phyloP scores from a whole-genome alignment of 2,329 filamentous ascomycete species.

The Trichophyton mentagrophytes region DNA sequence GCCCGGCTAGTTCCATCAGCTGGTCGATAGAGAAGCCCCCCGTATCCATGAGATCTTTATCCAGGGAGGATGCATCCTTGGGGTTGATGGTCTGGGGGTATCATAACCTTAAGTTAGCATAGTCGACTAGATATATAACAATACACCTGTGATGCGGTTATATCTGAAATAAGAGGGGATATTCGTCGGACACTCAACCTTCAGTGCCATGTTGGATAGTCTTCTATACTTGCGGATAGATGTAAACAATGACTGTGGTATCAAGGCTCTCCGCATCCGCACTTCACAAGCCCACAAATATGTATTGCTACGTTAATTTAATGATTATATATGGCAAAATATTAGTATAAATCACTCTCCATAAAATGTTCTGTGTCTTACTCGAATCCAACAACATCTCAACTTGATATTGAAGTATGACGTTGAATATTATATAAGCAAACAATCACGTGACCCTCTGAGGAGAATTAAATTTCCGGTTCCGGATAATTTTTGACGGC shows the following conservation, averaged over 20 bases:
- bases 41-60: conserved; percentile 82
- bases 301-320: neutral
- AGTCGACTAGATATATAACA: neutral
- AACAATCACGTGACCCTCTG: neutral
- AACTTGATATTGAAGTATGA: neutral
- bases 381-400: neutral
- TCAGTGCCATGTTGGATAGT: conserved; percentile 11
- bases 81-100: conserved; percentile 63
- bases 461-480: neutral
- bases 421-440: neutral
- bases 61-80: conserved; percentile 75
- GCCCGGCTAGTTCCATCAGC: conserved; percentile 88
- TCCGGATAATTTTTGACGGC: neutral
- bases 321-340: neutral
- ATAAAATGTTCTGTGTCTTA: neutral
- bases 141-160: neutral
- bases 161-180: neutral
- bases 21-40: conserved; percentile 88
- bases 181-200: conserved; percentile 8
- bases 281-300: neutral
- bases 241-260: neutral
- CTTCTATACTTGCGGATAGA: conserved; percentile 8
- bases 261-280: neutral
- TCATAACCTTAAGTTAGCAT: neutral
- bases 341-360: neutral